Conservation (phyloP, 106 monocot genomes). For the Apostasia ramifera region DNA sequence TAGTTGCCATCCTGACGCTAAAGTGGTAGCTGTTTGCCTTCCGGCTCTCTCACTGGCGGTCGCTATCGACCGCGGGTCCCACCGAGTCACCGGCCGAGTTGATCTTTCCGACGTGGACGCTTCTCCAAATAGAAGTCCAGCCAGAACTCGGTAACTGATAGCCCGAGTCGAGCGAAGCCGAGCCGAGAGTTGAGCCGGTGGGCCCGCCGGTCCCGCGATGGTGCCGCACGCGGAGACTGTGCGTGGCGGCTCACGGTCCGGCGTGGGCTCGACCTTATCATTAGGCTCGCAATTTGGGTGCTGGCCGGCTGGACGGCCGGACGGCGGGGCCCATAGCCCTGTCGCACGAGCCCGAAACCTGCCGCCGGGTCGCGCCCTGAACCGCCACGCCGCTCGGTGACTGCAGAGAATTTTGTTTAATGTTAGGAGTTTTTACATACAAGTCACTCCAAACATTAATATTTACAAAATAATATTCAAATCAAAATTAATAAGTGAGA, state of each 20-base stretch:
- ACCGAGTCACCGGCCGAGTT: conserved; percentile 20
- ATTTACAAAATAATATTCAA: too few species aligned
- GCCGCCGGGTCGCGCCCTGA: not conserved
- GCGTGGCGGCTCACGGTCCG: conserved; percentile 58
- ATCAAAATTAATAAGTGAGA: too few species aligned
- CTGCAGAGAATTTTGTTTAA: not conserved
- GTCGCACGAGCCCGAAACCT: not conserved
- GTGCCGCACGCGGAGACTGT: conserved; percentile 12
- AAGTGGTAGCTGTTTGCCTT: too few species aligned
- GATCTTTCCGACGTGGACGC: conserved; percentile 33
- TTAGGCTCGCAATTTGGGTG: conserved; percentile 27
- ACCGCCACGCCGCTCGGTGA: not conserved
- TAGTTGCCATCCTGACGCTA: too few species aligned
- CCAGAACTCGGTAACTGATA: not conserved
- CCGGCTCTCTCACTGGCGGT: not conserved
- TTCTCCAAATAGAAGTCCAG: conserved; percentile 33
- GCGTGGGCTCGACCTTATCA: conserved; percentile 65
- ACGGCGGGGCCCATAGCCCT: not conserved
- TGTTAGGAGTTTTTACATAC: too few species aligned
- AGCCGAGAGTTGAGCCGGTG: not conserved
- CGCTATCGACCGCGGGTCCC: conserved; percentile 24
- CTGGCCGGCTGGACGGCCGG: conserved; percentile 2
- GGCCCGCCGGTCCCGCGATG: not conserved
- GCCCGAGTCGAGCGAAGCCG: not conserved
- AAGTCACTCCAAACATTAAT: too few species aligned